Percentiles rank a stretch among this genome's conserved stretches.
phyloP scores from a whole-genome alignment of 208 protist genomes.

The Trypanosoma rangeli region DNA sequence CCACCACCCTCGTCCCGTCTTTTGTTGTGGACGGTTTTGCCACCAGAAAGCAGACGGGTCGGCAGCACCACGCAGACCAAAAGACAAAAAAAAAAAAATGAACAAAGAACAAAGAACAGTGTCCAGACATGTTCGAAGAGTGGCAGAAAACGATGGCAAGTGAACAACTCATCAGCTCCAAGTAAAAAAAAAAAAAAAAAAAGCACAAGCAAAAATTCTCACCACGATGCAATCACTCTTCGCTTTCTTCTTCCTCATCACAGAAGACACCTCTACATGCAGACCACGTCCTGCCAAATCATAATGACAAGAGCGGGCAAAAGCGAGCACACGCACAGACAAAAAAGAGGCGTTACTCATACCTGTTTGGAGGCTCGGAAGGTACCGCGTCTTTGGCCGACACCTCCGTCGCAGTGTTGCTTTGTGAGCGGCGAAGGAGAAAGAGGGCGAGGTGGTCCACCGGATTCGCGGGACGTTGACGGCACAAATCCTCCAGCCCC shows the following conservation, averaged over 20 bases:
- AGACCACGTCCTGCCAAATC: not conserved
- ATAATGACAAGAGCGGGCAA: not conserved
- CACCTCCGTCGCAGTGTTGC: constrained; percentile 72
- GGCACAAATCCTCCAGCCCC: constrained; percentile 83
- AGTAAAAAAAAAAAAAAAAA: constrained; percentile 12
- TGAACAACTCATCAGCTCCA: not conserved
- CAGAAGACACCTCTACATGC: not conserved
- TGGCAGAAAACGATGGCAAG: not conserved
- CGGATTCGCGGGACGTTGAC: constrained; percentile 89
- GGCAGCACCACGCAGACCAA: not conserved
- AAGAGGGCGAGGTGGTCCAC: constrained; percentile 92
- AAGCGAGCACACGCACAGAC: not conserved
- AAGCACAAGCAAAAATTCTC: not conserved
- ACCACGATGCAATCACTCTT: not conserved
- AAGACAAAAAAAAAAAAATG: constrained; percentile 6
- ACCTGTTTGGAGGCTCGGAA: constrained; percentile 12
- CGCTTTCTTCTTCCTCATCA: not conserved
- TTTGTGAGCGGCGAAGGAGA: constrained; percentile 74
- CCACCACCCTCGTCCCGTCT: not conserved
- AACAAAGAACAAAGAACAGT: not conserved
- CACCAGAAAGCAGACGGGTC: constrained; percentile 2
- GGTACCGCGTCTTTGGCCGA: constrained; percentile 51
- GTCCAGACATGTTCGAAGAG: not conserved
- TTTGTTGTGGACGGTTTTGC: not conserved
- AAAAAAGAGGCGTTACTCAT: not conserved